Evolutionary conservation across 164 flowering plant species (phyloP), one percentile per base, ranked within the genome.

Genomic region (Cinnamomum chago): DNA sequence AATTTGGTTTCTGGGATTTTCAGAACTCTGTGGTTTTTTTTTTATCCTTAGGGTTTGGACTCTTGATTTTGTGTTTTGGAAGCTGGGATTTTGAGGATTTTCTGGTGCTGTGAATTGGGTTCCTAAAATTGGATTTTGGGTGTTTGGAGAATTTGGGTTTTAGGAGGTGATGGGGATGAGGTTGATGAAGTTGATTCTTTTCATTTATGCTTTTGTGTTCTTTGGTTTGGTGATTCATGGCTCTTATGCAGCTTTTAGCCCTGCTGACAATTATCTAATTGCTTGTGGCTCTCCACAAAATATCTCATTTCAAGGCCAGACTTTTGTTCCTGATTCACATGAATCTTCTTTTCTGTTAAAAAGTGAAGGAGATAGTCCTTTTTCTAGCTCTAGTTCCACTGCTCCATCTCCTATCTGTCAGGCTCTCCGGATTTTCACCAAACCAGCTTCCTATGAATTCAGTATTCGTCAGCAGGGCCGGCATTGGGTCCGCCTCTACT

Each of bases 271-370:
- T 77, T 88, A 87, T 80, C 80, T 93, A 72, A 80, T 92, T 66
- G 85, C 86, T 33, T 93, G 98, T 82, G 98, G 98, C 72, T 89
- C 98, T 78, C 66, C 92, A 23, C 80, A 82, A 78, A 86, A 85
- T 70, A 83, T 93, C 71, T 83, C 86, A 14, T 80, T 82, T 72
- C 84, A 85, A 77, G 92, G 88, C 72, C 85, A 85, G 72, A 87
- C 83, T 51, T 93, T 81, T 80, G 78, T 88, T 73, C 91, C 97
- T 66, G 98, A 93, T 84, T 81, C 89, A 24, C 69, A 10, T 27
- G 89, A 86, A 50, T 84, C 93, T 73, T 86, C 89, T 14, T 66
- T 87, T 73, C 71, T 71, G 35, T 58, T 88, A 25, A 84, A 85
- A 73, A 70, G 64, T 76, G 80, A 72, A 68, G 87, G 76, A 65